phyloP scores from a whole-genome alignment of 257 asterid species.

The Ilex asprella region DNA sequence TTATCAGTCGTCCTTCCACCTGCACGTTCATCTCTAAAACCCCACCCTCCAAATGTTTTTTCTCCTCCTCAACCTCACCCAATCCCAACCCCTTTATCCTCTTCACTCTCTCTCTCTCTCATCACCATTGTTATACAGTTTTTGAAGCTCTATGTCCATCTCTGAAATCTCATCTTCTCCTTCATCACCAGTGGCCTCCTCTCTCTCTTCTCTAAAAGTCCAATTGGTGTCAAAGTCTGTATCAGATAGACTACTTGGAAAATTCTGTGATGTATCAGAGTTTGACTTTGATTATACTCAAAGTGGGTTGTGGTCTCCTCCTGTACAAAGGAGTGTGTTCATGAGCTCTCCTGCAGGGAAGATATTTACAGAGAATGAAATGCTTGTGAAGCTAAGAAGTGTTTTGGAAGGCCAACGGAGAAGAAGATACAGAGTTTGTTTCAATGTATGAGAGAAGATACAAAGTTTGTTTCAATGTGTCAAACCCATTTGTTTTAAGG shows the following conservation, averaged over 20 bases:
- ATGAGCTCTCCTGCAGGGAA: slow-evolving; percentile 40
- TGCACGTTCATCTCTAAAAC: no score
- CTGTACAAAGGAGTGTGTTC: slow-evolving; percentile 53
- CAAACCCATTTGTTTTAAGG: no score
- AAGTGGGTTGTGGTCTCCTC: slow-evolving; percentile 89
- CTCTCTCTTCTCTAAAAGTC: slow-evolving; percentile 24
- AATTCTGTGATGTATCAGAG: slow-evolving; percentile 64
- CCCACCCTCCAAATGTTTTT: background rate
- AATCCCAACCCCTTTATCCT: slow-evolving; percentile 7
- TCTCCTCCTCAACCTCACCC: slow-evolving; percentile 20
- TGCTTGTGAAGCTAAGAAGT: slow-evolving; percentile 39
- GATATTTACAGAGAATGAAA: slow-evolving; percentile 36
- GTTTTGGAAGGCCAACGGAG: slow-evolving; percentile 34
- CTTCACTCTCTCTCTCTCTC: background rate
- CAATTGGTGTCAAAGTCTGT: slow-evolving; percentile 72
- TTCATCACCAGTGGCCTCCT: slow-evolving; percentile 1
- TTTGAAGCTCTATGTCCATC: slow-evolving; percentile 15
- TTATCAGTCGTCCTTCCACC: slow-evolving; percentile 16
- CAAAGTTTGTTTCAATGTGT: no score
- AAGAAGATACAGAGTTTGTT: slow-evolving; percentile 41
- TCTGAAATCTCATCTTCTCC: slow-evolving; percentile 45
- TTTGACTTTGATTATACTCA: slow-evolving; percentile 58
- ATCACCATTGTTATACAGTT: background rate
- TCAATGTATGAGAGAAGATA: slow-evolving; percentile 35
- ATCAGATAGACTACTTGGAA: slow-evolving; percentile 51